Base-by-base conservation (phyloP, 768 basidiomycete genomes). In the Leucosporidium creatinivorum region DNA sequence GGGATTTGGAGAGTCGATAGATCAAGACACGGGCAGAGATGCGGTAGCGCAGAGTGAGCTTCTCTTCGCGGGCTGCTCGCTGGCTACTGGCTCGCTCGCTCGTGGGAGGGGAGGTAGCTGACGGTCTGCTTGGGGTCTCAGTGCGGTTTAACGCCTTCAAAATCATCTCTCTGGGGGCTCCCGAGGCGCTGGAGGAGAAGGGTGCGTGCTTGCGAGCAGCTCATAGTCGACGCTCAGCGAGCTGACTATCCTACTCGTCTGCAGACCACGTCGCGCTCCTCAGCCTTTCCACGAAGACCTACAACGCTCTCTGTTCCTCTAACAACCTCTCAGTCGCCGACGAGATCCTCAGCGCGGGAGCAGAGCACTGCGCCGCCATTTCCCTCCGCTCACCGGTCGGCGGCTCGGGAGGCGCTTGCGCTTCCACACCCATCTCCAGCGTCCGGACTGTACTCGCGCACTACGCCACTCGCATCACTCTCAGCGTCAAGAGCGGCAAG, bases 381-480 rank as follows among this genome's bases (percentile, higher is more conserved):
- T 25, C 52, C 15, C n/a, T 26, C 8, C 26, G 39, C 39, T 17
- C 39, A 44, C 39, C 39, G 8, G 8, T 44, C 39, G 39, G 15
- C 15, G 39, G 39, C 39, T 44, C 52, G 7, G 5, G 28, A 17
- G 15, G 25, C 52, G 50, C 4, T 2, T 4, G 15, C 7, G 18
- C 26, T 3, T 6, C 28, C 4, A 48, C 50, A 1, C 18, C 62
- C 26, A 23, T 54, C 26, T 25, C 26, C 15, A 17, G n/a, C 25
- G 58, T 55, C 39, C 60, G 50, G 25, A 44, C 10, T 9, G 47
- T 66, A 7, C 52, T 66, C 59, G 54, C 44, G 7, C 50, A 54
- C 51, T 61, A 56, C 54, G 49, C 59, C 59, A 55, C 30, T 49
- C 59, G 65, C 9, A 61, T 61, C 39, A 52, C 52, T 33, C 21